Conservation (phyloP, 371 early-diverging fungal species). For the Coemansia sp. region DNA sequence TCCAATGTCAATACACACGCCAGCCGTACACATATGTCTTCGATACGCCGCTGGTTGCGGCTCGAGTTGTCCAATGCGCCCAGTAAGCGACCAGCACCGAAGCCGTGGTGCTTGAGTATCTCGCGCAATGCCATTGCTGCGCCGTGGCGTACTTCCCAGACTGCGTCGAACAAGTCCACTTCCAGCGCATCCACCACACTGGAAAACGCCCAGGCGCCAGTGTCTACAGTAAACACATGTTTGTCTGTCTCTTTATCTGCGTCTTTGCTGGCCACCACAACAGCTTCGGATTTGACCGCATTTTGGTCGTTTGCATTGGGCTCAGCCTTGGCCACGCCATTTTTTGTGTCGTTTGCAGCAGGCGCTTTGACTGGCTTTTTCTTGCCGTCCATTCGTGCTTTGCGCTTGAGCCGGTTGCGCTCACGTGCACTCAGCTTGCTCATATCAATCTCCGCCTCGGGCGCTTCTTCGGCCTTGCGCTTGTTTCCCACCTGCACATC, state of each 20-base stretch:
- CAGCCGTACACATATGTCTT: constrained; percentile 84
- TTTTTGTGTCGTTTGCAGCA: neutral
- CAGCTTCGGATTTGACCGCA: neutral
- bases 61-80: constrained; percentile 56
- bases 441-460: constrained; percentile 59
- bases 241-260: constrained; percentile 62
- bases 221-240: constrained; percentile 71
- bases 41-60: constrained; percentile 76
- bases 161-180: constrained; percentile 85
- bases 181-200: constrained; percentile 85
- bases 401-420: constrained; percentile 83
- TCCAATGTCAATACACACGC: constrained; percentile 92
- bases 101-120: constrained; percentile 81
- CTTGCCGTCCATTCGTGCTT: constrained; percentile 68
- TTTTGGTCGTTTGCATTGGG: neutral
- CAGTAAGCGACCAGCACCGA: constrained; percentile 69
- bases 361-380: constrained; percentile 24
- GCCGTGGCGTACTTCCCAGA: constrained; percentile 96
- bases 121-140: constrained; percentile 92
- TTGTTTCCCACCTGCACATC: constrained; percentile 1
- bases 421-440: constrained; percentile 89
- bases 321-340: neutral
- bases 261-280: constrained; percentile 13
- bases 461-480: constrained; percentile 20
- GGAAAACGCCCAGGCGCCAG: constrained; percentile 86